Conservation (phyloP, 768 basidiomycete species). For the Roridomyces roridus region DNA sequence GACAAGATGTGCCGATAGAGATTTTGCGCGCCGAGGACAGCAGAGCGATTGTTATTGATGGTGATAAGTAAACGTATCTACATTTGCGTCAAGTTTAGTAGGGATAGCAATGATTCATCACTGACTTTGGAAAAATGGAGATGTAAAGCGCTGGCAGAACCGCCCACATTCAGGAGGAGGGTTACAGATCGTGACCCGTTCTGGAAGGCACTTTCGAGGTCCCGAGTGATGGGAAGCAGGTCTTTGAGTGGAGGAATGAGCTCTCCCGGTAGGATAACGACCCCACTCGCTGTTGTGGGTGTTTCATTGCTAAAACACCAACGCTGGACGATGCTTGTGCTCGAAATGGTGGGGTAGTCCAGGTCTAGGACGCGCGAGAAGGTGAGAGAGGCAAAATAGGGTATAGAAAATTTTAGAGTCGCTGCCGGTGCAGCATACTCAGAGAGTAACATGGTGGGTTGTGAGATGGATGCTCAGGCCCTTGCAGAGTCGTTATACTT, state of each 20-base stretch:
- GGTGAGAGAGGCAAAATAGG: conserved; percentile 1
- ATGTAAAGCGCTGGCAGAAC: not conserved
- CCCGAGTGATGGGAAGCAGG: not conserved
- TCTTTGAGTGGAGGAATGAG: not conserved
- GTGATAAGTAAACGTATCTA: conserved; percentile 2
- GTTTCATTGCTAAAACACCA: conserved; percentile 5
- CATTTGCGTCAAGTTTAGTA: too few relatives aligned
- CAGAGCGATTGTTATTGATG: conserved; percentile 1
- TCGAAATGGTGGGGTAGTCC: not conserved
- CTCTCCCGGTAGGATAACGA: conserved; percentile 7
- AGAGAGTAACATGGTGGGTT: not conserved
- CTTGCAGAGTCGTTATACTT: too few relatives aligned
- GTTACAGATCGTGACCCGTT: not conserved
- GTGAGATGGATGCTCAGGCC: not conserved
- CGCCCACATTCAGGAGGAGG: not conserved
- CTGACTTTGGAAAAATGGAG: conserved; percentile 5
- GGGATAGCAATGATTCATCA: not conserved
- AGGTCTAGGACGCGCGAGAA: not conserved
- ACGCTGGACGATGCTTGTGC: not conserved
- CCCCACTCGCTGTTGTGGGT: not conserved
- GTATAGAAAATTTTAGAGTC: not conserved
- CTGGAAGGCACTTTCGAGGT: not conserved
- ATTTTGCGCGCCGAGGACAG: not conserved
- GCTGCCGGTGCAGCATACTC: not conserved
- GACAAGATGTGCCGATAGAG: not conserved